A percentile compares a stretch with the other conserved stretches of the same genome.
Evolutionary conservation across 2,329 filamentous ascomycete species (phyloP).

Genomic region (Monosporascus sp.): DNA sequence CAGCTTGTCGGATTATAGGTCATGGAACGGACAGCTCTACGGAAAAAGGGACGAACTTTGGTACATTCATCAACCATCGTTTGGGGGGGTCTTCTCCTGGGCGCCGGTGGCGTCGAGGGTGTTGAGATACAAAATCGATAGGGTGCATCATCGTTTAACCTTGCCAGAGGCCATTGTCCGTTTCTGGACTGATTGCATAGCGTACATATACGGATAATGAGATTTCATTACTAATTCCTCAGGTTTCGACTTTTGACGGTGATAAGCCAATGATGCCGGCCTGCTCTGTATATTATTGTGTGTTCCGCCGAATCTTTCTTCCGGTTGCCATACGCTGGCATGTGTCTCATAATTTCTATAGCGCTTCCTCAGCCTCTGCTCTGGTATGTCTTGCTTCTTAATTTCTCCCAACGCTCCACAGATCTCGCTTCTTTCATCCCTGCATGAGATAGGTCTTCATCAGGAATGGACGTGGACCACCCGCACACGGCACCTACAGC

Average conservation of each 20-base stretch:
- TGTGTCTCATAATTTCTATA: background rate
- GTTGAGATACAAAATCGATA: background rate
- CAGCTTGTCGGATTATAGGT: background rate
- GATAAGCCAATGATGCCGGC: too few relatives aligned
- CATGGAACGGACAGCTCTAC: background rate
- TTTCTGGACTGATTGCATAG: background rate
- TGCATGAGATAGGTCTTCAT: background rate
- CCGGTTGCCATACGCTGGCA: too few relatives aligned
- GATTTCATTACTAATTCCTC: background rate
- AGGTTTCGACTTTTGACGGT: background rate
- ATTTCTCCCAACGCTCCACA: too few relatives aligned
- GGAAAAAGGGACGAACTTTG: background rate
- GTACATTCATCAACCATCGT: background rate
- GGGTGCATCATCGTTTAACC: background rate
- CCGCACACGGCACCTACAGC: background rate
- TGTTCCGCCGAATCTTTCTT: too few relatives aligned
- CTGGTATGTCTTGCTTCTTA: too few relatives aligned
- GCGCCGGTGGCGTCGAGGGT: background rate
- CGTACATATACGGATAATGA: background rate
- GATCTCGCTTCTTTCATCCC: too few relatives aligned
- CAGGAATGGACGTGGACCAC: background rate
- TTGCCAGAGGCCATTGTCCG: background rate
- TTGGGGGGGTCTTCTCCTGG: background rate
- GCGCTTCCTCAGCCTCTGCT: background rate
- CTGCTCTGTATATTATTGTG: too few relatives aligned